Evolutionary conservation across 495 filamentous ascomycete species (phyloP).

Genomic region (Stereocaulon alpinum): DNA sequence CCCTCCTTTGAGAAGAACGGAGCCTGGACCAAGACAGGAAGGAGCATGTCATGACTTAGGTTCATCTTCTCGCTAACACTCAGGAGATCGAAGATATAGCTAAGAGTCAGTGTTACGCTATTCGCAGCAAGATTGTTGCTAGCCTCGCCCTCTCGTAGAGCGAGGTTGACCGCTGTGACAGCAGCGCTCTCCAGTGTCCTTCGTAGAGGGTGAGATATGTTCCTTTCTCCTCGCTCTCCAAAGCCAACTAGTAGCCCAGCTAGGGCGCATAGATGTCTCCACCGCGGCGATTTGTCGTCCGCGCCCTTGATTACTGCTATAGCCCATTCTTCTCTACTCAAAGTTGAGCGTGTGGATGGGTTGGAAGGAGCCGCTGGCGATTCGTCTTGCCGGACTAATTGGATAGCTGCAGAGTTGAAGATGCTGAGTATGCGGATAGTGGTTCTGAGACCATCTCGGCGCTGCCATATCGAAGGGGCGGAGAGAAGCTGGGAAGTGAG

Average conservation of each 20-base stretch:
- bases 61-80: conserved; percentile 43
- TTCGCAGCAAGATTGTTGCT: conserved; percentile 46
- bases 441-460: conserved; percentile 58
- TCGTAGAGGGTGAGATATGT: conserved; percentile 51
- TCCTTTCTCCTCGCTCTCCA: conserved; percentile 54
- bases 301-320: conserved; percentile 73
- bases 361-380: conserved; percentile 25
- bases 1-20: conserved; percentile 63
- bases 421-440: conserved; percentile 71
- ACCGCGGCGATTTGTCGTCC: conserved; percentile 72
- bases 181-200: conserved; percentile 68
- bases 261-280: conserved; percentile 78
- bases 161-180: conserved; percentile 67
- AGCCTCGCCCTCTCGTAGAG: conserved; percentile 45
- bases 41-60: conserved; percentile 66
- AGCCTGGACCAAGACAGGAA: conserved; percentile 59
- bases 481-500: conserved; percentile 83
- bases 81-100: conserved; percentile 68
- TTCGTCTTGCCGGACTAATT: conserved; percentile 49
- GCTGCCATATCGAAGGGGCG: conserved; percentile 78
- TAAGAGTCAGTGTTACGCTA: conserved; percentile 62
- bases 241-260: conserved; percentile 76
- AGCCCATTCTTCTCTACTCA: conserved; percentile 66
- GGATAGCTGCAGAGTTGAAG: conserved; percentile 73
- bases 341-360: conserved; percentile 27